A percentile compares a stretch with the other conserved stretches of the same genome.
phyloP scores from a whole-genome alignment of 345 rosid species.

The Linum tenue region DNA sequence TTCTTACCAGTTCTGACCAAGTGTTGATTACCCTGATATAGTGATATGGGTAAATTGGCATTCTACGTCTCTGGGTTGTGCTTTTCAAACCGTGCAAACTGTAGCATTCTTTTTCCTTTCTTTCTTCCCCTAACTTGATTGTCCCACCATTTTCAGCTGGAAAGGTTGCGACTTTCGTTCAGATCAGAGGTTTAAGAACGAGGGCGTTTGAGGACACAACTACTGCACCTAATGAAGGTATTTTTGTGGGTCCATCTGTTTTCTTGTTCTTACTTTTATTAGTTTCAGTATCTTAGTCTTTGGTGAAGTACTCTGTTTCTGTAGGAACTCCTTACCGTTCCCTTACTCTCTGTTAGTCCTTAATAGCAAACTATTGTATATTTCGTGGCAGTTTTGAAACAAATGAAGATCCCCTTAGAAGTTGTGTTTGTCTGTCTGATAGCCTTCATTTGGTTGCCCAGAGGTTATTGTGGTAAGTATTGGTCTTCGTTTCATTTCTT shows the following conservation, averaged over 20 bases:
- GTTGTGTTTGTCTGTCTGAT: constrained; percentile 33
- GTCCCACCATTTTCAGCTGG: no score
- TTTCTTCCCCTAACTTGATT: no score
- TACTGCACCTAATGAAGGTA: background rate
- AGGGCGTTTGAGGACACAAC: background rate
- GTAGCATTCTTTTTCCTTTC: no score
- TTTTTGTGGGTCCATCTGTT: background rate
- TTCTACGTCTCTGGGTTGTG: no score
- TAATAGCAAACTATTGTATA: constrained; percentile 13
- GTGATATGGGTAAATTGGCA: background rate
- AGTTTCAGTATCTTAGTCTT: background rate
- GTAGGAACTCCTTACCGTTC: no score
- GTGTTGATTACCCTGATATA: background rate
- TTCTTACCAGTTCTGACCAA: background rate
- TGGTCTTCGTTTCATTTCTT: constrained; percentile 7
- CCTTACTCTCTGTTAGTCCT: background rate
- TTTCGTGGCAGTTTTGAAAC: constrained; percentile 21
- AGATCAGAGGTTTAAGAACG: background rate
- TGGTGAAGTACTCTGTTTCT: no score
- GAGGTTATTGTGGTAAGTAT: constrained; percentile 60
- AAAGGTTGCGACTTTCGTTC: background rate
- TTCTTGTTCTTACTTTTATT: background rate
- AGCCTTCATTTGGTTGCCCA: constrained; percentile 44
- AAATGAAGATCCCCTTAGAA: constrained; percentile 51
- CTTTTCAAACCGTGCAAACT: no score